phyloP scores from a whole-genome alignment of 768 basidiomycete genomes.

The Dictyophora rubrovolvata region DNA sequence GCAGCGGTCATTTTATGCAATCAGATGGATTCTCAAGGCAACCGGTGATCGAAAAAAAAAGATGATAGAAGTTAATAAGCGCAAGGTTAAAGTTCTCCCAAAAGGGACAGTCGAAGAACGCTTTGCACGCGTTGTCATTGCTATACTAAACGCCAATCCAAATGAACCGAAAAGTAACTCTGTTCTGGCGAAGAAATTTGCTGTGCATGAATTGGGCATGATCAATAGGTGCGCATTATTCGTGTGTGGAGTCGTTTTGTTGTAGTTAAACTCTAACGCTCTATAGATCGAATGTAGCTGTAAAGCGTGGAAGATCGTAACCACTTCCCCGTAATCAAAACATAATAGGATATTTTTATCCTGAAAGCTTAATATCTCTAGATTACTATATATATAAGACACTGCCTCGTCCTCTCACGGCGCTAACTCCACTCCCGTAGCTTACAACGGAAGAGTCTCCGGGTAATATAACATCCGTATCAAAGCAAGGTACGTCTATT shows the following conservation, averaged over 20 bases:
- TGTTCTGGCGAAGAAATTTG: constrained; percentile 51
- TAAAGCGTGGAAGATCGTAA: not conserved
- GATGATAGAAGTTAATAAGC: constrained; percentile 1
- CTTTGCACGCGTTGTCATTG: constrained; percentile 70
- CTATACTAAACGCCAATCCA: constrained; percentile 37
- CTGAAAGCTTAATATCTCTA: too few species aligned
- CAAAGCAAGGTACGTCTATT: too few species aligned
- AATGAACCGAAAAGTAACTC: constrained; percentile 42
- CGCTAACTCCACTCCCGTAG: too few species aligned
- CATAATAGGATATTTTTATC: too few species aligned
- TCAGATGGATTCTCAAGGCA: constrained; percentile 62
- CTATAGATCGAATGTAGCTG: not conserved
- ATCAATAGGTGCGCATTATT: constrained; percentile 53
- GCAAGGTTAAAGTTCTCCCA: not conserved
- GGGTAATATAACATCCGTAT: too few species aligned
- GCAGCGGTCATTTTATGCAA: constrained; percentile 61
- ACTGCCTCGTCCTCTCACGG: too few species aligned
- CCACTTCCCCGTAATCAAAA: too few species aligned
- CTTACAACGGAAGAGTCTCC: too few species aligned
- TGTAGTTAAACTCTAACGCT: not conserved
- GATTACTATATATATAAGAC: too few species aligned
- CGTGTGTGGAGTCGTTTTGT: not conserved
- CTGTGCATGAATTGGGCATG: constrained; percentile 60
- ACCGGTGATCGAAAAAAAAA: constrained; percentile 28
- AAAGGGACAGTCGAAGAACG: constrained; percentile 51